Percentiles rank a stretch among this genome's conserved stretches.
phyloP scores from a whole-genome alignment of 257 asterid species.

The Capsicum pubescens region DNA sequence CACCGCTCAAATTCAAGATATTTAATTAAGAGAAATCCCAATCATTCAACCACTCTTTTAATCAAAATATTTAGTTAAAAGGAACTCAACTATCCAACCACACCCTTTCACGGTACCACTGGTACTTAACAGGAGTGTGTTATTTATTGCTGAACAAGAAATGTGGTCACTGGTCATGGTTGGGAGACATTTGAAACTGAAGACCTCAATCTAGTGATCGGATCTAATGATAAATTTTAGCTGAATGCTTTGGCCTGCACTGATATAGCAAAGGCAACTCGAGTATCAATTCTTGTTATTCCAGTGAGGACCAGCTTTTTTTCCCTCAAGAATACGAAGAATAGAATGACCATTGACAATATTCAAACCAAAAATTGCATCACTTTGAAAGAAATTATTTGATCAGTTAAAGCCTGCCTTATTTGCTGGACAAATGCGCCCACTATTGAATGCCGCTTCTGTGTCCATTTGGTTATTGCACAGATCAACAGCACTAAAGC shows the following conservation, averaged over 20 bases:
- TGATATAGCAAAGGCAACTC: background rate
- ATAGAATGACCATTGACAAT: background rate
- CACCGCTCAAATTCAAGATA: too few relatives aligned
- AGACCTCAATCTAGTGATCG: background rate
- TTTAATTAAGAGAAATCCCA: too few relatives aligned
- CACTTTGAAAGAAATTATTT: background rate
- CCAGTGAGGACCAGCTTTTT: background rate
- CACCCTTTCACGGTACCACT: background rate
- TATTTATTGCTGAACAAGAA: background rate
- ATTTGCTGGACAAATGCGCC: background rate
- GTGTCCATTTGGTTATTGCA: constrained; percentile 2
- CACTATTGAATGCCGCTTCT: constrained; percentile 2
- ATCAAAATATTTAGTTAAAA: too few relatives aligned
- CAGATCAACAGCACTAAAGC: background rate
- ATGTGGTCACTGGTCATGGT: background rate
- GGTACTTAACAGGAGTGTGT: background rate
- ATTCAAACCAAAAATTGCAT: background rate
- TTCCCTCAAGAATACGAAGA: background rate
- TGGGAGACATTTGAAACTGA: background rate
- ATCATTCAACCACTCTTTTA: too few relatives aligned
- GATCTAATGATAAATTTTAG: background rate
- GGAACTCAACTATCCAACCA: background rate
- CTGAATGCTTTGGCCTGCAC: background rate
- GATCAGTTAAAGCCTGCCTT: background rate
- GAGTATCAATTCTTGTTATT: background rate